These are phyloP conservation scores for Fusarium odoratissimum DNA, from an alignment of 2,329 filamentous ascomycete species.

Conservation along the genomic window DNA sequence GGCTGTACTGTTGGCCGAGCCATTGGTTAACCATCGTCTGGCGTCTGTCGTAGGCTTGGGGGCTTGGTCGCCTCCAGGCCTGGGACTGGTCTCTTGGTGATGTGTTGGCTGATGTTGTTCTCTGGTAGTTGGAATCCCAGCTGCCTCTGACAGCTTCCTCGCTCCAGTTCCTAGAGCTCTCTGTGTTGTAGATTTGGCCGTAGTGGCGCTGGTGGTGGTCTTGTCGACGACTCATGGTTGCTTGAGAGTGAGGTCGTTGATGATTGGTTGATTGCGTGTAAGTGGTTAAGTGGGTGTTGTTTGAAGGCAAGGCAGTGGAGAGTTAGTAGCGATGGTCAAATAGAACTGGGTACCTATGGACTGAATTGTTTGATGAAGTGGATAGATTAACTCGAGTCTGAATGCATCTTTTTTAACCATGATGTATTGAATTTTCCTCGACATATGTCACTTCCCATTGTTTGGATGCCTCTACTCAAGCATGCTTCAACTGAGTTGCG, in stretches of 20 bases:
- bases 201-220: constrained; percentile 21
- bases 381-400: constrained; percentile 1
- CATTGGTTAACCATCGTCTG: constrained; percentile 42
- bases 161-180: constrained; percentile 46
- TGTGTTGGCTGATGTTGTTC: constrained; percentile 31
- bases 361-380: constrained; percentile 3
- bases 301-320: not conserved
- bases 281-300: constrained; percentile 4
- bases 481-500: constrained; percentile 28
- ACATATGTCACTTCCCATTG: not conserved
- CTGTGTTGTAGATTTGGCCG: constrained; percentile 27
- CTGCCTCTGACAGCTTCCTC: constrained; percentile 45
- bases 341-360: not conserved
- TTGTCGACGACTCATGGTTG: constrained; percentile 40
- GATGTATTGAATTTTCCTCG: constrained; percentile 23
- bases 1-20: constrained; percentile 40
- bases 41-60: constrained; percentile 31
- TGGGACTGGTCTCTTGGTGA: constrained; percentile 37
- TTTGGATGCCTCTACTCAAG: constrained; percentile 35
- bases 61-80: constrained; percentile 27
- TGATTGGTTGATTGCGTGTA: constrained; percentile 31
- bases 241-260: not conserved
- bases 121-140: constrained; percentile 42
- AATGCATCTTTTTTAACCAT: constrained; percentile 5
- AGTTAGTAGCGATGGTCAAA: not conserved